These are phyloP conservation scores for Amylocarpus encephaloides DNA, from an alignment of 2,329 filamentous ascomycete species.

Conservation along the genomic window DNA sequence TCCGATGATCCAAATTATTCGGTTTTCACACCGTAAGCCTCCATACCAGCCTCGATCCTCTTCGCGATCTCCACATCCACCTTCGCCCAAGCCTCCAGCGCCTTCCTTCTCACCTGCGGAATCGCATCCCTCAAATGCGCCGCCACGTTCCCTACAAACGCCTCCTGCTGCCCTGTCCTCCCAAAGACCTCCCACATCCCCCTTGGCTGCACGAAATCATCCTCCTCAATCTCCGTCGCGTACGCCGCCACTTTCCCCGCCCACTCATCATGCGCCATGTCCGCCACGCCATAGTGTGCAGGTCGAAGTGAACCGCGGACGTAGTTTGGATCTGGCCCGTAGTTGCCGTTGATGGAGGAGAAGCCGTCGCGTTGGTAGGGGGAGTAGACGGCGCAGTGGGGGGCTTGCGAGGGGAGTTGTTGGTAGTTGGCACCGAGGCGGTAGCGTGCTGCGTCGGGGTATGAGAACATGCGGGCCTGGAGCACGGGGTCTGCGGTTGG, in stretches of 20 bases:
- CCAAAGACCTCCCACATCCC: conserved; percentile 32
- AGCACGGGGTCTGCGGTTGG: conserved; percentile 55
- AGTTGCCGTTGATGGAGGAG: conserved; percentile 37
- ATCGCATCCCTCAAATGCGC: conserved; percentile 34
- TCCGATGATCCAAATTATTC: too few relatives aligned
- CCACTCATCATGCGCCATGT: conserved; percentile 28
- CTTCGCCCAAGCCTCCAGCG: conserved; percentile 4
- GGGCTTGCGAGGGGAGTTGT: conserved; percentile 29
- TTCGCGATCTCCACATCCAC: conserved; percentile 5
- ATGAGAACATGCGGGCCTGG: conserved; percentile 48
- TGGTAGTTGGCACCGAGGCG: conserved; percentile 54
- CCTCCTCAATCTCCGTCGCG: conserved; percentile 28
- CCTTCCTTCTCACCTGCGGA: conserved; percentile 1
- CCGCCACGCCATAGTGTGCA: neutral
- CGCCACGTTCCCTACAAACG: conserved; percentile 51
- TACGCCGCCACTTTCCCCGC: conserved; percentile 19
- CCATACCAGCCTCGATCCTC: conserved; percentile 2
- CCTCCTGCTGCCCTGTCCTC: conserved; percentile 44
- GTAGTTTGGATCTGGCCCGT: conserved; percentile 41
- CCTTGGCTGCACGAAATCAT: conserved; percentile 36
- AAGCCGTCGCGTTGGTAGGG: conserved; percentile 38
- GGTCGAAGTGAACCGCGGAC: conserved; percentile 9
- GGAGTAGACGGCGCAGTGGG: conserved; percentile 21
- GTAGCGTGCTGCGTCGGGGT: conserved; percentile 50
- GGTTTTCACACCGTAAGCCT: neutral